Base-by-base conservation (phyloP, 2,329 filamentous ascomycete species). In the Cytospora piceae region DNA sequence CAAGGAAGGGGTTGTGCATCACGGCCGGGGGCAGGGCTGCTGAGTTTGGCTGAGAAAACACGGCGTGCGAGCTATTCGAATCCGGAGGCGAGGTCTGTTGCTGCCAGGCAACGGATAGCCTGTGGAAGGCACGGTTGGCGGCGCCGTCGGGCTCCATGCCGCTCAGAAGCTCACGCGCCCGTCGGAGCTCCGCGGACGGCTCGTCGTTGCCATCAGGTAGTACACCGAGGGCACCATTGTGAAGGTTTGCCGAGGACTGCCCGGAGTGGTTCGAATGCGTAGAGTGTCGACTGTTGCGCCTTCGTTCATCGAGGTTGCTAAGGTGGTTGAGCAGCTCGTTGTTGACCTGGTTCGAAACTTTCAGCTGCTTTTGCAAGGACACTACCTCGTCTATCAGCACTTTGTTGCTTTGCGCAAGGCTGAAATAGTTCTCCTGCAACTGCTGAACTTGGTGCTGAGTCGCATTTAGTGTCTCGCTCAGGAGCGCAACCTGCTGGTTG, bases 391-490 rank as follows among this genome's bases (percentile, higher is more conserved):
- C 85, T 49, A 88, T 81, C 56, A 90, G 82, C 22, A 87, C 78
- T 70, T 85, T 82, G 73, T 90, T 89, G 14, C 85, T 84, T 70
- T 87, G 83, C 17, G 83, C 79, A 61, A 97, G 85, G 72, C 96
- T 93, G 67, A 90, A 88, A 75, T 93, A 95, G 69, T 92, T 87
- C 72, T 94, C 92, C 72, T 95, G 92, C 51, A 98, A 81, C 65
- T 91, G 87, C 74, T 97, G 93, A 51, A 98, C 87, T 77, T 98
- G 94, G 74, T 96, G 92, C 73, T 97, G 93, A 7, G 94, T 96
- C 12, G 94, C 94, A 61, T 93, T 87, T 60, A 97, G 82, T 72
- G 96, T 93, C 72, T 93, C 91, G 76, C 93, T 94, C 72, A 97
- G 86, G 70, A 97, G 85, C 69, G 94, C 91, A 74, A 97, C 90